A percentile compares a stretch with the other conserved stretches of the same genome.
phyloP scores from a whole-genome alignment of 1,284 basidiomycete species.

The Rhodotorula sp. region DNA sequence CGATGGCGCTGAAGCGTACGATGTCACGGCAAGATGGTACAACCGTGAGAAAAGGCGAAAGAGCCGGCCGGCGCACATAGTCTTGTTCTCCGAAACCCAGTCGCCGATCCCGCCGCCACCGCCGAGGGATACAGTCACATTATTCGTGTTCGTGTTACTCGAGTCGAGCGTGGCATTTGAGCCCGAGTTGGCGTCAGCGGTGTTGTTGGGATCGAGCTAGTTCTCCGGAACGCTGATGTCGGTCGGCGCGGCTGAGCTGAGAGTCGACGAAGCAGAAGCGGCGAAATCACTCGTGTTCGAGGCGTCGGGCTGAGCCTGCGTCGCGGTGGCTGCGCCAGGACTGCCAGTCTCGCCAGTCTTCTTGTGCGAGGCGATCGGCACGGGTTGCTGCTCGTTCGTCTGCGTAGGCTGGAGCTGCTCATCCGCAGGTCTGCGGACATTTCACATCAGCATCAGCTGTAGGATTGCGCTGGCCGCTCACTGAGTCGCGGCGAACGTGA shows the following conservation, averaged over 20 bases:
- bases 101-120: background rate
- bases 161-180: slow-evolving; percentile 10
- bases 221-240: background rate
- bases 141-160: slow-evolving; percentile 13
- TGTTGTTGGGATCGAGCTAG: slow-evolving; percentile 13
- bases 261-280: background rate
- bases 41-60: background rate
- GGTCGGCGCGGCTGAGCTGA: background rate
- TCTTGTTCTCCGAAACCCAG: slow-evolving; percentile 24
- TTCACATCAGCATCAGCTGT: background rate
- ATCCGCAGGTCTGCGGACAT: background rate
- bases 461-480: too few relatives aligned
- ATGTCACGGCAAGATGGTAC: too few relatives aligned
- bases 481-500: slow-evolving; percentile 5
- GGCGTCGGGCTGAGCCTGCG: too few relatives aligned
- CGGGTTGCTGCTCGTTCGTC: background rate
- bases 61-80: slow-evolving; percentile 7
- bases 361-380: background rate
- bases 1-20: background rate
- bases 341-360: too few relatives aligned
- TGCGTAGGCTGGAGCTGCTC: background rate
- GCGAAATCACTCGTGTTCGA: too few relatives aligned
- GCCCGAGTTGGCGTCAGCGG: slow-evolving; percentile 9
- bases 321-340: too few relatives aligned
- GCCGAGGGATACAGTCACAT: slow-evolving; percentile 3